Base-by-base conservation (phyloP, 495 filamentous ascomycete genomes). In the Bryoglossum gracile region DNA sequence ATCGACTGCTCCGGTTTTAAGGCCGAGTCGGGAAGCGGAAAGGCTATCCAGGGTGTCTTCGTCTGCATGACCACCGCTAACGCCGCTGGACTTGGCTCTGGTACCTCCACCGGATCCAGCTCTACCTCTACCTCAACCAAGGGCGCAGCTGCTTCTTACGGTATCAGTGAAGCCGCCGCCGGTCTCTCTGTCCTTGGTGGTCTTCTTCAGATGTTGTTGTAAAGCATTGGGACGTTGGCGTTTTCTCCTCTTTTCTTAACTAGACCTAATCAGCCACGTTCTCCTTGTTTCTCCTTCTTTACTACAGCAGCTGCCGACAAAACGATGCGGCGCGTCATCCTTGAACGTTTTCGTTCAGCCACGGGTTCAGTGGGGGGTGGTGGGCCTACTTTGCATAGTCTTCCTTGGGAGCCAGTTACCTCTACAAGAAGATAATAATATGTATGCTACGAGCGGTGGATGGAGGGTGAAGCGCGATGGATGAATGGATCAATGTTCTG, bases 1-100 rank as follows among this genome's bases (percentile, higher is more conserved):
- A 81, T 89, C 67, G 43, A 66, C 21, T 77, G 74, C 68, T 46
- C 58, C 17, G 42, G 53, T 32, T 76, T 87, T 62, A 32, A 73
- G 13, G 50, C 65, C 53, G 56, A 71, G 26, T 53, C 61, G 34
- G 56, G 46, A 28, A 65, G 68, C 52, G 64, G 65, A 3, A 45
- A 45, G 57, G 56, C 71, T 57, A 80, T 89, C 64, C 72, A 78
- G 58, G 85, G 85, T 46, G 70, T 56, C 38, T 82, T 69, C 64
- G 67, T 53, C n/a, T 90, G 85, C 73, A 42, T 48, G 41, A 43
- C 60, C 44, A 68, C 50, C 48, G 59, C 56, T 43, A 70, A 67
- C 56, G 59, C 61, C 13, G 70, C 69, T 50, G 56, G 59, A 6
- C 16, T 42, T 21, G 74, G 72, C 50, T 30, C 58, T 16, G 17